Base-by-base conservation (phyloP, 495 filamentous ascomycete species). In the Penicillium mononematosum region DNA sequence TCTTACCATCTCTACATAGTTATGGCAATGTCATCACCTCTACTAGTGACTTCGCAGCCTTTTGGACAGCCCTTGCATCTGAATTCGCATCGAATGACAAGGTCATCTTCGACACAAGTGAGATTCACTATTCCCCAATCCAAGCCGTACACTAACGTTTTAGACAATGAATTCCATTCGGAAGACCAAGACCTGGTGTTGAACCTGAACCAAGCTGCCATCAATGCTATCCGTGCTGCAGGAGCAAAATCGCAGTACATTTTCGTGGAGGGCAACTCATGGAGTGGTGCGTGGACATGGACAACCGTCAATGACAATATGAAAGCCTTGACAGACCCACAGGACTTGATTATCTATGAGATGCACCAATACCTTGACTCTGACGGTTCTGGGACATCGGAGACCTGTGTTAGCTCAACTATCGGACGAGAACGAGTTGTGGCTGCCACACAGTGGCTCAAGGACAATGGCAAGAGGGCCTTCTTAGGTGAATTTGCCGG, bases 401-500 rank as follows among this genome's bases (percentile, higher is more conserved):
- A 70, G 8, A 56, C 64, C 14, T 88, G 86, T 71, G 85, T 85
- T 6, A 83, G 77, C 29, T 56, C 69, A 16, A 85, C 83, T 4
- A 83, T 88, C 61, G 85, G 86, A 48, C 58, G 60, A 8, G 83
- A 88, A 68, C 78, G 87, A 6, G 59, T 90, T 31, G 66, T 72
- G 11, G 78, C 71, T 11, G 87, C 88, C 2, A 90, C 88, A 1
- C 67, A 72, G 36, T 90, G 87, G 86, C 75, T 89, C 53, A 79
- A 83, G 65, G 68, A 74, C 11, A 88, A 89, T 70, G 70, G 70
- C 54, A 88, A 89, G 75, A 76, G 74, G 58, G 86, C 74, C 9
- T 67, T 90, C 44, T 61, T 90, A 36, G 87, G 88, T n/a, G 87
- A 90, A 70, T 85, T 85, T 47, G 87, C 85, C 4, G 87, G 81